Evolutionary conservation across 257 asterid species (phyloP).

Genomic region (Capsicum baccatum): DNA sequence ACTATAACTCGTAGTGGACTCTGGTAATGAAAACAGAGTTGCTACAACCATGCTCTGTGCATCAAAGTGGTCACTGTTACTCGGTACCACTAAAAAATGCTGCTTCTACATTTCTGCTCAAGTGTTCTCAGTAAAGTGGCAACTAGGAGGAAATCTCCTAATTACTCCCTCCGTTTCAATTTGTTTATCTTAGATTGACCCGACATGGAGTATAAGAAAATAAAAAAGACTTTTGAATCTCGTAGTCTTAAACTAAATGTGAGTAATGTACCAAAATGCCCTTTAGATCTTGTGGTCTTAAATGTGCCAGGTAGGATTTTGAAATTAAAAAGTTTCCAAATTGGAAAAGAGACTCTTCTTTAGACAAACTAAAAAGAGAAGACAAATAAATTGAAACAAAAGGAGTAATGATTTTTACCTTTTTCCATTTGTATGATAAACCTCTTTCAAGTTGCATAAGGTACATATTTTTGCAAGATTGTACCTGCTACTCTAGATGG

Average conservation of each 20-base stretch:
- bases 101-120: constrained; percentile 4
- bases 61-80: constrained; percentile 4
- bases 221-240: too few relatives aligned
- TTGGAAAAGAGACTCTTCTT: too few relatives aligned
- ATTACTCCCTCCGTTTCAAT: background rate
- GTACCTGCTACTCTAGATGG: background rate
- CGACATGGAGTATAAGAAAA: too few relatives aligned
- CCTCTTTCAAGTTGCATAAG: background rate
- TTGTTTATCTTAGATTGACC: too few relatives aligned
- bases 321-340: too few relatives aligned
- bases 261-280: too few relatives aligned
- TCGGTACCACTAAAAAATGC: background rate
- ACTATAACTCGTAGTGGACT: background rate
- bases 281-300: too few relatives aligned
- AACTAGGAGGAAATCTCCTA: background rate
- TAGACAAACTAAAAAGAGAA: too few relatives aligned
- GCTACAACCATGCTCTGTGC: background rate
- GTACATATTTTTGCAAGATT: background rate
- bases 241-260: too few relatives aligned
- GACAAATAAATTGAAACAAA: too few relatives aligned
- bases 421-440: background rate
- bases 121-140: constrained; percentile 14
- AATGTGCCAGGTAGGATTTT: too few relatives aligned
- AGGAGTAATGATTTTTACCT: background rate
- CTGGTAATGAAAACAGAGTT: background rate